These are phyloP conservation scores for Penicillium paneum DNA, from an alignment of 2,329 filamentous ascomycete species.

Conservation along the genomic window DNA sequence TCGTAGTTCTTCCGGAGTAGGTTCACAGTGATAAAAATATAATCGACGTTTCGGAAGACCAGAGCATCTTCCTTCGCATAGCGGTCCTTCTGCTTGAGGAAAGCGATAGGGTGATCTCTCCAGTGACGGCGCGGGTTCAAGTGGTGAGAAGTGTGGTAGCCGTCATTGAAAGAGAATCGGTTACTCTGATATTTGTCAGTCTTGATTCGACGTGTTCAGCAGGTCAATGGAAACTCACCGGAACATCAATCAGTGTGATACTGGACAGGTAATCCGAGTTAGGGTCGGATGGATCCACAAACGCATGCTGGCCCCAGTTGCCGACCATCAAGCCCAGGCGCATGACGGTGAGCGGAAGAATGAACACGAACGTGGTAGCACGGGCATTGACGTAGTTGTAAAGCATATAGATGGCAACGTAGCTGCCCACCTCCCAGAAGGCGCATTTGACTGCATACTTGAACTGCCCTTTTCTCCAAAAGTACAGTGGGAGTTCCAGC, in stretches of 20 bases:
- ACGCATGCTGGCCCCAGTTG: conserved; percentile 81
- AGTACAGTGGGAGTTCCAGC: conserved; percentile 73
- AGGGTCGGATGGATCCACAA: conserved; percentile 71
- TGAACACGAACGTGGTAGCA: conserved; percentile 62
- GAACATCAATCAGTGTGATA: conserved; percentile 74
- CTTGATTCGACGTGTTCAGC: too few relatives aligned
- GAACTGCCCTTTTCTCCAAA: conserved; percentile 60
- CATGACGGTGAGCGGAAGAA: conserved; percentile 65
- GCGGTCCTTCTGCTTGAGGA: conserved; percentile 64
- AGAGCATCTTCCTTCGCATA: conserved; percentile 67
- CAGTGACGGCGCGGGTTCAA: conserved; percentile 75
- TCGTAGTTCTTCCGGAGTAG: conserved; percentile 69
- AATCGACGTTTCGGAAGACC: conserved; percentile 79
- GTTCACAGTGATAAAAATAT: conserved; percentile 69
- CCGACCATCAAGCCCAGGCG: conserved; percentile 73
- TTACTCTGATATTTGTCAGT: conserved; percentile 58
- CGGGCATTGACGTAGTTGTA: conserved; percentile 50
- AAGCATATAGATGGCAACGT: conserved; percentile 52
- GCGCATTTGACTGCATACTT: conserved; percentile 54
- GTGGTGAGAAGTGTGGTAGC: conserved; percentile 70
- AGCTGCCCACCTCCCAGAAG: conserved; percentile 61
- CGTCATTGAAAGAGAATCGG: conserved; percentile 57
- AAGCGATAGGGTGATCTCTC: conserved; percentile 73
- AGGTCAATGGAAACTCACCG: conserved; percentile 52
- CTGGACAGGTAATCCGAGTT: conserved; percentile 76